These are phyloP conservation scores for Kwoniella dendrophila DNA, from an alignment of 768 basidiomycete genomes.

Conservation along the genomic window DNA sequence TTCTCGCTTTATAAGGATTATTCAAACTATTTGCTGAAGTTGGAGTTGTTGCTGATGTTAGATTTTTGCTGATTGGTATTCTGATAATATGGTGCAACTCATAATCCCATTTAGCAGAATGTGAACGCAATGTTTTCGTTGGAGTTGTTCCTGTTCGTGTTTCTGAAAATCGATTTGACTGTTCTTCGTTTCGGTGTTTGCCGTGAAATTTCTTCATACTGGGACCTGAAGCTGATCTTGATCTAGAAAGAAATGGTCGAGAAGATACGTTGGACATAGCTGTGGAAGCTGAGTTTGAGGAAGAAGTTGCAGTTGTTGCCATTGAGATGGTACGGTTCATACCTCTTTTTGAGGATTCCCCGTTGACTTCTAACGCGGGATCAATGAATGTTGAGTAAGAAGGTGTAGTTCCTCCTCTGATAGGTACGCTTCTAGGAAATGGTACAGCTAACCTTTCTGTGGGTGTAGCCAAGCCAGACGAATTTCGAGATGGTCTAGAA, in stretches of 20 bases:
- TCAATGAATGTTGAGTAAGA: slow-evolving; percentile 23
- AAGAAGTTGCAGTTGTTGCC: slow-evolving; percentile 2
- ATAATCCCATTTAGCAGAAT: slow-evolving; percentile 43
- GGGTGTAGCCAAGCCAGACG: slow-evolving; percentile 8
- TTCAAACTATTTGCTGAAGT: background rate
- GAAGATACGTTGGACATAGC: slow-evolving; percentile 1
- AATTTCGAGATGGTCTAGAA: background rate
- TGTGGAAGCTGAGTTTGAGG: slow-evolving; percentile 4
- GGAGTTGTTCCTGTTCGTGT: slow-evolving; percentile 40
- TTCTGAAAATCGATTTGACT: slow-evolving; percentile 4
- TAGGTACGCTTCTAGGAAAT: slow-evolving; percentile 7
- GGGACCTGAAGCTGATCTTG: slow-evolving; percentile 12
- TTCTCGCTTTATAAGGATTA: slow-evolving; percentile 8
- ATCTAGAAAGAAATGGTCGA: background rate
- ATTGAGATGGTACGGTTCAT: slow-evolving; percentile 17
- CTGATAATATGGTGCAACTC: slow-evolving; percentile 32
- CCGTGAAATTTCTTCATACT: background rate
- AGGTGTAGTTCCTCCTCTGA: slow-evolving; percentile 17
- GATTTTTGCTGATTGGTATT: slow-evolving; percentile 36
- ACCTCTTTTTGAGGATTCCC: background rate
- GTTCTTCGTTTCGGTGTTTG: background rate
- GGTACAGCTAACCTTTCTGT: slow-evolving; percentile 9
- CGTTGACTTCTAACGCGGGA: background rate
- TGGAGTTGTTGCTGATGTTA: background rate
- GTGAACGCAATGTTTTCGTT: slow-evolving; percentile 9